Evolutionary conservation across 495 filamentous ascomycete species (phyloP).

Genomic region (Tetracladium marchalianum): DNA sequence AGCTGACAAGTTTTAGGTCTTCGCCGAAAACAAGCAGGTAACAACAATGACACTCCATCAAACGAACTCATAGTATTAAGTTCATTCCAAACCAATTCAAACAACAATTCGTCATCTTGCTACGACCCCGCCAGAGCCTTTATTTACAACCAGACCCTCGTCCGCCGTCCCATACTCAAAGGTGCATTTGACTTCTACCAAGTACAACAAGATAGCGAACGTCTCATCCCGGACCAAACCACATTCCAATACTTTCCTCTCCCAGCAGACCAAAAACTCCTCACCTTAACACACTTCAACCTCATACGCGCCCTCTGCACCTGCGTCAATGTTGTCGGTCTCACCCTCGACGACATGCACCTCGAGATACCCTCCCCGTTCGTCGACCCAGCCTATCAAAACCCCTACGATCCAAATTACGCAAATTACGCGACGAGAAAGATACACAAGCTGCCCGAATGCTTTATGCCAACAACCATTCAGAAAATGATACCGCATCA

Average conservation of each 20-base stretch:
- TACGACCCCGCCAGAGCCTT: too few species aligned
- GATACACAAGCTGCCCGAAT: conserved; percentile 8
- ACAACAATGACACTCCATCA: too few species aligned
- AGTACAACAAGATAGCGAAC: too few species aligned
- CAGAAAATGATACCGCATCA: conserved; percentile 22
- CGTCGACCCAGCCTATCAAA: too few species aligned
- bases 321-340: background rate
- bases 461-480: conserved; percentile 15
- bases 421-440: background rate
- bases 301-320: conserved; percentile 1
- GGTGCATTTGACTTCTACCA: too few species aligned
- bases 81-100: too few species aligned
- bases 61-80: too few species aligned
- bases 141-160: too few species aligned
- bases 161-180: too few species aligned
- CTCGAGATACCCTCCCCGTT: conserved; percentile 5
- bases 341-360: background rate
- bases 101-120: too few species aligned
- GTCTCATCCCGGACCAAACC: background rate
- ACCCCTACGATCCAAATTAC: background rate
- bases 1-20: too few species aligned
- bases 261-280: conserved; percentile 3
- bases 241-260: background rate
- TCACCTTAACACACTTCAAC: conserved; percentile 8
- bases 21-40: too few species aligned